Evolutionary conservation across 208 protist species (phyloP), one percentile per base, ranked within the genome.

Genomic region (Kentomonas sorsogonicus): DNA sequence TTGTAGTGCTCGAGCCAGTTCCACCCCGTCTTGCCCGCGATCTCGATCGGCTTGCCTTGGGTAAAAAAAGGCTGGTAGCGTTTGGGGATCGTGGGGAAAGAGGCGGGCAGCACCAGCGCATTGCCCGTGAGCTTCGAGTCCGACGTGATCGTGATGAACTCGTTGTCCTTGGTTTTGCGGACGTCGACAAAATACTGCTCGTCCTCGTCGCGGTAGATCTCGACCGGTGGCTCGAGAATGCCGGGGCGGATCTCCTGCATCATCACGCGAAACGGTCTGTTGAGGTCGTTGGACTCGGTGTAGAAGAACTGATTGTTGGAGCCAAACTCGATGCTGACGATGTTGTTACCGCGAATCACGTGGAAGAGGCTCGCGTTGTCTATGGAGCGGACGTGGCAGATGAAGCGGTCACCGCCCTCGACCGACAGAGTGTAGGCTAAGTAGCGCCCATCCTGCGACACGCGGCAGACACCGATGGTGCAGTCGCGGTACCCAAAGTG

Each of bases 151-250:
- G 82, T 77, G 29, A 95, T 53, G 46, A 77, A 95, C 25, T 73
- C 60, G 60, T 79, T 83, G 62, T 95, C 89, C 30, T 95, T 95
- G 18, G 86, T 93, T 62, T 93, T 92, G 15, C 84, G 65, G 1
- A 95, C 72, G 44, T 95, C 85, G 27, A 95, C 89, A 72, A 95
- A 95, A 51, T 91, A 93, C 53, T 79, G 72, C 61, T 95, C 89
- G 44, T 95, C 83, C 45, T 89, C 74, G 44, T 95, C 89, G 25
- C 85, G 71, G 54, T 95, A 95, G 11, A 95, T 50, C 59, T 95
- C 86, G 18, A 89, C 72, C 11, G 89, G 71, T 3, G 89, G 79
- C 45, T 72, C 70, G 36, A 95, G 65, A 63, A 95, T 83, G 15
- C 89, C 89, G 11, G 86, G 89, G 9, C 89, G 83, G 27, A 95